Evolutionary conservation across 208 protist species (phyloP), one percentile per base, ranked within the genome.

Genomic region (Novymonas esmeraldas): DNA sequence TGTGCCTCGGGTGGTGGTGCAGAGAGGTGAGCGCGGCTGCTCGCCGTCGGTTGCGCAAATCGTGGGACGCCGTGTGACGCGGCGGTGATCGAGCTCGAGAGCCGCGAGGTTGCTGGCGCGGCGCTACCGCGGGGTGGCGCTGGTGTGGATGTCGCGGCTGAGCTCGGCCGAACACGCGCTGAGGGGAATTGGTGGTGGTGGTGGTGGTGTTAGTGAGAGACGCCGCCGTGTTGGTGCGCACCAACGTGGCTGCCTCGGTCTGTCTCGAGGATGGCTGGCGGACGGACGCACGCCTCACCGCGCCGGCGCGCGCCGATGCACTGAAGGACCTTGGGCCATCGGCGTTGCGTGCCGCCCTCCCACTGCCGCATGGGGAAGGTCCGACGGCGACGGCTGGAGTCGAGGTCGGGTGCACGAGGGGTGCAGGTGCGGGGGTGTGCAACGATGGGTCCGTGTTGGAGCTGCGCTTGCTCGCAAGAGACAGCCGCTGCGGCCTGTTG

Each of bases 401-500:
- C 6, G 18, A 11, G 18, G 54, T 31, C 20, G n/a, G 10, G 31
- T 45, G 31, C 2, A 4, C 16, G 20, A 44, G 18, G 34, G 20
- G 20, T 34, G 31, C 54, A 44, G 36, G 16, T 22, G 34, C 31
- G 7, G 20, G 16, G 18, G 24, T 13, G 26, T n/a, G 38, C 20
- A 9, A 48, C 3, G 28, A 14, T 22, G 9, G 16, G 39, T 11
- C 4, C 20, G 38, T 36, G 26, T 16, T n/a, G 24, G 20, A 34
- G 7, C 16, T 22, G 10, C 22, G 34, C 22, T 36, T 48, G 18
- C 39, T 62, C 16, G 31, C 9, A 2, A 36, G 6, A 7, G 48
- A 18, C 22, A 61, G 67, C 28, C 38, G 31, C n/a, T 61, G 57
- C 1, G 67, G 67, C 29, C 42, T 18, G 59, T 73, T 73, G 42